A percentile compares a stretch with the other conserved stretches of the same genome.
Evolutionary conservation across 2,329 filamentous ascomycete species (phyloP).

Genomic region (Aureobasidium melanogenum): DNA sequence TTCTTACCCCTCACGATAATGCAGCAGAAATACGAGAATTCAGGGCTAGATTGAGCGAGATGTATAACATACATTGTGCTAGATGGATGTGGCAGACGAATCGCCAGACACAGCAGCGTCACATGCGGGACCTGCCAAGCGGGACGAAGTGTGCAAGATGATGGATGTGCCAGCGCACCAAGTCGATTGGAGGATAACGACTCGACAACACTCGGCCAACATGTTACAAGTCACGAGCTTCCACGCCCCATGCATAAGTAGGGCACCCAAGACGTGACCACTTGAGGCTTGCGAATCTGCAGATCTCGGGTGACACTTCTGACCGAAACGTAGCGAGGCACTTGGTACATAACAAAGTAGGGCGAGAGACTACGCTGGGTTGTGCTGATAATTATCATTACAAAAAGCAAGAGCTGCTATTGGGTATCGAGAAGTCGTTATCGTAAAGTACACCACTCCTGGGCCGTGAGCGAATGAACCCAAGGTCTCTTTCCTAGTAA

Average conservation of each 20-base stretch:
- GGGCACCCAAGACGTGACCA: background rate
- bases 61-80: background rate
- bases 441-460: background rate
- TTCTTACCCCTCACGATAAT: conserved; percentile 3
- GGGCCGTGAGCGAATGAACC: background rate
- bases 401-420: conserved; percentile 1
- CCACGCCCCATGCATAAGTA: background rate
- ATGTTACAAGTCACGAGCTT: background rate
- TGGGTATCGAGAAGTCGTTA: conserved; percentile 6
- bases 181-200: background rate
- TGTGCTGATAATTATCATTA: background rate
- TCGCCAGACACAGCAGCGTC: background rate
- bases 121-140: background rate
- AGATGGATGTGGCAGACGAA: background rate
- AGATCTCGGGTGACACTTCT: background rate
- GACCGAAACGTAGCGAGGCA: background rate
- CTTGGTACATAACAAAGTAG: background rate
- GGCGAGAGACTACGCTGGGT: background rate
- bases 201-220: background rate
- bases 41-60: background rate
- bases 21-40: background rate
- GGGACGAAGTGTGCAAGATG: background rate
- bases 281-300: background rate
- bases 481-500: background rate
- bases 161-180: background rate